Evolutionary conservation across 139 green algal genomes (phyloP).

Genomic region (Nannochloris sp.): DNA sequence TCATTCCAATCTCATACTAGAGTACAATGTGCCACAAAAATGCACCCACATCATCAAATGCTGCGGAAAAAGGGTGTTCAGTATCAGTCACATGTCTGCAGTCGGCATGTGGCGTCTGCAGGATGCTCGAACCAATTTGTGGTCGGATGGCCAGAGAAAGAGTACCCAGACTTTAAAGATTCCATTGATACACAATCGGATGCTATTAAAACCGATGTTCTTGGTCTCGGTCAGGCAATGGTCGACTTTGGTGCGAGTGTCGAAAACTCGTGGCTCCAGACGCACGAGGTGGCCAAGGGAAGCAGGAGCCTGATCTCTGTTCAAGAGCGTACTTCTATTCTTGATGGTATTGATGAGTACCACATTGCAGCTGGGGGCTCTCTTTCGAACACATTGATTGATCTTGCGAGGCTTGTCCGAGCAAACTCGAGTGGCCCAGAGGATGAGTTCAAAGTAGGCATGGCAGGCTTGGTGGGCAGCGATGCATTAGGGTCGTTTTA

Average conservation of each 20-base stretch:
- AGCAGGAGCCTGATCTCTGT: slow-evolving; percentile 32
- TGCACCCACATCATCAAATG: too few relatives aligned
- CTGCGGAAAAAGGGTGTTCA: too few relatives aligned
- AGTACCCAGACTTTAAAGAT: not conserved
- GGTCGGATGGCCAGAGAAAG: not conserved
- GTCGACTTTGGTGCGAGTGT: slow-evolving; percentile 47
- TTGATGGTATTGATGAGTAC: slow-evolving; percentile 21
- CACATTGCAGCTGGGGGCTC: slow-evolving; percentile 75
- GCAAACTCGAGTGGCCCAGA: slow-evolving; percentile 16
- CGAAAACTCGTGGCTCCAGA: slow-evolving; percentile 37
- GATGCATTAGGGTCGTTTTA: slow-evolving; percentile 74
- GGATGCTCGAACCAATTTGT: not conserved
- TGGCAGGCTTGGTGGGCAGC: slow-evolving; percentile 51
- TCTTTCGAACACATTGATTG: slow-evolving; percentile 84
- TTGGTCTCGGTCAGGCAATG: slow-evolving; percentile 58
- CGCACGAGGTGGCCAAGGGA: slow-evolving; percentile 40
- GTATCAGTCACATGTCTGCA: too few relatives aligned
- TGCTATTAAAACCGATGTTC: slow-evolving; percentile 19
- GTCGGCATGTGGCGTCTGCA: too few relatives aligned
- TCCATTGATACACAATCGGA: not conserved
- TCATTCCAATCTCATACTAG: too few relatives aligned
- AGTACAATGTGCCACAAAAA: too few relatives aligned
- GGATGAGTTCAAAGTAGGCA: slow-evolving; percentile 46
- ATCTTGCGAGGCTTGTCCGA: slow-evolving; percentile 50
- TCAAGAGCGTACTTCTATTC: slow-evolving; percentile 14